Percentiles rank a stretch among this genome's conserved stretches.
Evolutionary conservation across 2,329 filamentous ascomycete species (phyloP).

Genomic region (Ascochyta clinopodiicola): DNA sequence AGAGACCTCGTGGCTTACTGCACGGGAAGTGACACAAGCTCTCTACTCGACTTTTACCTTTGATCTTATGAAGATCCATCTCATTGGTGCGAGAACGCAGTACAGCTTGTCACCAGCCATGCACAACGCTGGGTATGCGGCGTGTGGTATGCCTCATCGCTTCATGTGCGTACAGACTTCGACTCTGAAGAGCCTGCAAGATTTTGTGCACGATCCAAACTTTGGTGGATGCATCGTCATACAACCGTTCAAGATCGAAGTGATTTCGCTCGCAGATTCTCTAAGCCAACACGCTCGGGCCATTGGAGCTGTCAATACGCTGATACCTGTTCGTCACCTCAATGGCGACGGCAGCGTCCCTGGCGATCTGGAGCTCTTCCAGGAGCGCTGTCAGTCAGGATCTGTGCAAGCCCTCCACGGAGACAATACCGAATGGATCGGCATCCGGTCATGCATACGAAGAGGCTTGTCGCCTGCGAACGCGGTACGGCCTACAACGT

Average conservation of each 20-base stretch:
- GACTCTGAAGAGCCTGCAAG: slow-evolving; percentile 67
- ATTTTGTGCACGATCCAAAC: slow-evolving; percentile 67
- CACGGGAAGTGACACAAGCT: slow-evolving; percentile 68
- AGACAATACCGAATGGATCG: slow-evolving; percentile 84
- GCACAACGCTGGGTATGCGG: slow-evolving; percentile 73
- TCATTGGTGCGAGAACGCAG: slow-evolving; percentile 74
- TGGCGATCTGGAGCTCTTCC: slow-evolving; percentile 59
- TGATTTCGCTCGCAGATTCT: slow-evolving; percentile 68
- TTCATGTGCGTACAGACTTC: slow-evolving; percentile 70
- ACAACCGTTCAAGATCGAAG: slow-evolving; percentile 76
- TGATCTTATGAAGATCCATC: slow-evolving; percentile 74
- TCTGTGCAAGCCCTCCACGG: slow-evolving; percentile 74
- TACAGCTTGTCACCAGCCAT: slow-evolving; percentile 80
- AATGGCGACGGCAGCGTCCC: slow-evolving; percentile 64
- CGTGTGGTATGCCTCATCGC: slow-evolving; percentile 71
- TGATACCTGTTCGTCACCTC: slow-evolving; percentile 72
- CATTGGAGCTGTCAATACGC: slow-evolving; percentile 78
- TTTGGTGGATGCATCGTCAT: slow-evolving; percentile 77
- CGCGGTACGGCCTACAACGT: slow-evolving; percentile 59
- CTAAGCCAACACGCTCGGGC: slow-evolving; percentile 75
- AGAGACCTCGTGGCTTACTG: slow-evolving; percentile 62
- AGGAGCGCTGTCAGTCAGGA: slow-evolving; percentile 68
- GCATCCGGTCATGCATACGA: slow-evolving; percentile 74
- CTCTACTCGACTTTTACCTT: slow-evolving; percentile 71
- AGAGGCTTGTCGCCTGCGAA: slow-evolving; percentile 75